phyloP scores from a whole-genome alignment of 108 stramenopile species.

The Pseudonitzschia pungens region DNA sequence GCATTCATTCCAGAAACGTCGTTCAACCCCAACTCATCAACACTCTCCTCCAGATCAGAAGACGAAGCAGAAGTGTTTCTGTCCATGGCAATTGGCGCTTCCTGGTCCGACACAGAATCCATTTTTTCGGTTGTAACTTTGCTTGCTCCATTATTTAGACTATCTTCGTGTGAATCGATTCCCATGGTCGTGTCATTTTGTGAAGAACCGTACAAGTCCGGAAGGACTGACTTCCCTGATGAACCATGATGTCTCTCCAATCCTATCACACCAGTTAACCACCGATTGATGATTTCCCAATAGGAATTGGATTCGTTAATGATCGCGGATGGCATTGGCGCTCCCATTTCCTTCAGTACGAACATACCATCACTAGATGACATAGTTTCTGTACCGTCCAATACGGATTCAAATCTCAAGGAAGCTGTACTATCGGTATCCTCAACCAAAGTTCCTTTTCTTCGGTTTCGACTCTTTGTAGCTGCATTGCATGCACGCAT shows the following conservation, averaged over 20 bases:
- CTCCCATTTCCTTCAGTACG: constrained; percentile 63
- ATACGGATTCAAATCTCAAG: constrained; percentile 24
- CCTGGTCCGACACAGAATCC: constrained; percentile 2
- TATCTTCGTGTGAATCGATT: constrained; percentile 9
- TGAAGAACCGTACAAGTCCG: constrained; percentile 19
- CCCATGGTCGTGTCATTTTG: background rate
- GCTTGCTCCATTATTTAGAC: background rate
- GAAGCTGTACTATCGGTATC: background rate
- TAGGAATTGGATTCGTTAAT: constrained; percentile 39
- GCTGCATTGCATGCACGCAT: constrained; percentile 64
- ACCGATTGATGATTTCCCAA: constrained; percentile 55
- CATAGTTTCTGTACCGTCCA: constrained; percentile 61
- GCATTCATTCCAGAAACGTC: background rate
- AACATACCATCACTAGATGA: constrained; percentile 70
- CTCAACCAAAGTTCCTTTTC: constrained; percentile 21
- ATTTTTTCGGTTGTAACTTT: constrained; percentile 1
- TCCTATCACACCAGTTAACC: constrained; percentile 54
- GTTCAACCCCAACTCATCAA: background rate
- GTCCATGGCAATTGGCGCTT: background rate
- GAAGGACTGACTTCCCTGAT: constrained; percentile 52
- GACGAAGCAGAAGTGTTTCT: background rate
- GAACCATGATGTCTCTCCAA: constrained; percentile 80
- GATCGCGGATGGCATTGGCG: constrained; percentile 69
- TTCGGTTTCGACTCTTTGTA: constrained; percentile 47
- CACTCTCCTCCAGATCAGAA: background rate